Percentiles rank a stretch among this genome's conserved stretches.
Conservation (phyloP, 2,329 filamentous ascomycete species). For the Stachybotrys echinatus region DNA sequence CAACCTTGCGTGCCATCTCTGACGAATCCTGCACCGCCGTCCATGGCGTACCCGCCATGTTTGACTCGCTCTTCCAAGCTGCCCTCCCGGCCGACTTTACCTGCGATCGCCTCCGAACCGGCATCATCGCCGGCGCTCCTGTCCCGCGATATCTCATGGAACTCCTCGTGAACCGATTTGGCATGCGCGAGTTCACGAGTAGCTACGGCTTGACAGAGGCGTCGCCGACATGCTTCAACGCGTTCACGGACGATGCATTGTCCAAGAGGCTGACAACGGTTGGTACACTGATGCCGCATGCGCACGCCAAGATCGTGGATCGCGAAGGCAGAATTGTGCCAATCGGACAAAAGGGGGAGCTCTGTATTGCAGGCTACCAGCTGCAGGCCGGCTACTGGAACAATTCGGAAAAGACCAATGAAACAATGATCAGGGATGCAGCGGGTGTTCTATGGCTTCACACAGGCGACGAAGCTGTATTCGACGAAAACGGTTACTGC, state of each 20-base stretch:
- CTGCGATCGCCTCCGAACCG: slow-evolving; percentile 58
- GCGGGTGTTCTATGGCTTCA: slow-evolving; percentile 55
- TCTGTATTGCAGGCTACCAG: slow-evolving; percentile 75
- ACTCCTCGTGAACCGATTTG: slow-evolving; percentile 62
- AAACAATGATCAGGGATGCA: slow-evolving; percentile 49
- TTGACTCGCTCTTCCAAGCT: slow-evolving; percentile 58
- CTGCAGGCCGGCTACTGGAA: slow-evolving; percentile 64
- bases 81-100: slow-evolving; percentile 33
- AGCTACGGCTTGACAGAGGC: slow-evolving; percentile 74
- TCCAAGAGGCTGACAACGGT: slow-evolving; percentile 65
- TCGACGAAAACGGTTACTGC: slow-evolving; percentile 65
- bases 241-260: slow-evolving; percentile 67
- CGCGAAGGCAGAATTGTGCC: slow-evolving; percentile 60
- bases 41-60: slow-evolving; percentile 82
- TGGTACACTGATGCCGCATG: slow-evolving; percentile 70
- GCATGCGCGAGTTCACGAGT: slow-evolving; percentile 69
- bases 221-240: slow-evolving; percentile 75
- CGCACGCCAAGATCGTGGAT: slow-evolving; percentile 72
- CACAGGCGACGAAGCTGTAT: slow-evolving; percentile 65
- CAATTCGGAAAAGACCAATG: slow-evolving; percentile 68
- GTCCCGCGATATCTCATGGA: slow-evolving; percentile 74
- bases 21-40: slow-evolving; percentile 67
- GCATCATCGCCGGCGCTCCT: slow-evolving; percentile 73
- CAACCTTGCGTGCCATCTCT: slow-evolving; percentile 61
- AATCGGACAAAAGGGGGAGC: slow-evolving; percentile 63